Base-by-base conservation (phyloP, 73 alveolate species). In the Paramecium pentaurelia region DNA sequence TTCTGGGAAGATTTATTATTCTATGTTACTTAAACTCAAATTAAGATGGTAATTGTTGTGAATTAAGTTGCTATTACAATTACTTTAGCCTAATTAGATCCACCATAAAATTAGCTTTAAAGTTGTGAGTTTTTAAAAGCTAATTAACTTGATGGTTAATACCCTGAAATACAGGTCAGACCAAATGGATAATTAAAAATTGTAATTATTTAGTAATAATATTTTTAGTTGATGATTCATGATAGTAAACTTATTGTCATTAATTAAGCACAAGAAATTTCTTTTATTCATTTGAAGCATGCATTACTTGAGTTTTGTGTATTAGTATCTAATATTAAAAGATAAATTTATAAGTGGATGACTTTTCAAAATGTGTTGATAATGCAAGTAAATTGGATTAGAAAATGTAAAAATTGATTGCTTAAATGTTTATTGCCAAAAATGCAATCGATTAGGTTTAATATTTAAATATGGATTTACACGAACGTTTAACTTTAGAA, bases 111-210 rank as follows among this genome's bases (percentile, higher is more conserved):
- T 11, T 14, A 73, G 9, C 87, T 37, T 8, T 73, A 73, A 73
- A 37, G 87, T 73, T 73, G 87, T 73, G 87, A 73, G 4, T 73
- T 73, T 73, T 73, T 73, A 73, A 73, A 22, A 73, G 87, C 60
- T 10, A 73, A 73, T 73, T 18, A 73, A 73, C 47, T 37, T 14
- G 58, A 73, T 20, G 47, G 58, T 11, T 25, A 73, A 37, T 73
- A 36, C 18, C 87, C 87, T 16, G 60, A 34, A 37, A 40, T 73
- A 22, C 18, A 73, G 27, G 18, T 73, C 1, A 73, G 60, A 37
- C 87, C 87, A 12, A 40, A 34, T 73, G 87, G 87, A 37, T 73
- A 73, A 38, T 38, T 73, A 73, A 73, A 73, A 73, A 37, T 73
- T 12, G 87, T 73, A 73, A 73, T 37, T 4, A 73, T 16, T 32